Percentiles rank a stretch among this genome's conserved stretches.
These are phyloP conservation scores for Nigrograna mackinnonii DNA, from an alignment of 2,329 filamentous ascomycete genomes.

Conservation along the genomic window DNA sequence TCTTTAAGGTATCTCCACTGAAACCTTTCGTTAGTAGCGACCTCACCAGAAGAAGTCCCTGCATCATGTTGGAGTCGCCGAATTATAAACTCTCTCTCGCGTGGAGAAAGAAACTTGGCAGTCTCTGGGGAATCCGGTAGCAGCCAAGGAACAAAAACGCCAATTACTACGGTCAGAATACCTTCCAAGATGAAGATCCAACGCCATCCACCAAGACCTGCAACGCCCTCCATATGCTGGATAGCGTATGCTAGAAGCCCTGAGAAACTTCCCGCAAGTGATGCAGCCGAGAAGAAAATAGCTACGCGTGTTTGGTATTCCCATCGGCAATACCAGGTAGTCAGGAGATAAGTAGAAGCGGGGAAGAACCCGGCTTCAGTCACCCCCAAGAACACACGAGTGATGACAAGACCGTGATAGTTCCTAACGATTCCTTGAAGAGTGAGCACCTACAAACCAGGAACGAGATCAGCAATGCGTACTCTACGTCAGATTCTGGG, in stretches of 20 bases:
- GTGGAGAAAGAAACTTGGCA: slow-evolving; percentile 52
- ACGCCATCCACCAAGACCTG: no score
- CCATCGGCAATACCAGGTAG: slow-evolving; percentile 5
- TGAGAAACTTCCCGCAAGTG: no score
- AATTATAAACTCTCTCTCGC: no score
- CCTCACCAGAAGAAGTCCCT: no score
- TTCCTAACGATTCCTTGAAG: not conserved
- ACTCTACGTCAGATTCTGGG: not conserved
- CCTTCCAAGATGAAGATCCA: slow-evolving; percentile 67
- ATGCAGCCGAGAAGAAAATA: no score
- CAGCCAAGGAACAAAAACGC: slow-evolving; percentile 51
- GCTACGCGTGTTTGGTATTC: slow-evolving; percentile 7
- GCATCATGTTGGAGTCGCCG: no score
- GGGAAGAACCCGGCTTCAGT: slow-evolving; percentile 1
- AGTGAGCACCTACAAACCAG: not conserved
- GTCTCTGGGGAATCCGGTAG: slow-evolving; percentile 58
- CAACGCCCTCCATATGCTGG: no score
- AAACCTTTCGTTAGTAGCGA: no score
- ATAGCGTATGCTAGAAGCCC: no score
- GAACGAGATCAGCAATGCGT: not conserved
- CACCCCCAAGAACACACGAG: not conserved
- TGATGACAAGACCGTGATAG: slow-evolving; percentile 1
- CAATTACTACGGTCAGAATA: slow-evolving; percentile 54
- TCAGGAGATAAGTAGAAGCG: not conserved
- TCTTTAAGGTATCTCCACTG: no score